These are phyloP conservation scores for Quercus variabilis DNA, from an alignment of 306 rosid genomes.

Conservation along the genomic window DNA sequence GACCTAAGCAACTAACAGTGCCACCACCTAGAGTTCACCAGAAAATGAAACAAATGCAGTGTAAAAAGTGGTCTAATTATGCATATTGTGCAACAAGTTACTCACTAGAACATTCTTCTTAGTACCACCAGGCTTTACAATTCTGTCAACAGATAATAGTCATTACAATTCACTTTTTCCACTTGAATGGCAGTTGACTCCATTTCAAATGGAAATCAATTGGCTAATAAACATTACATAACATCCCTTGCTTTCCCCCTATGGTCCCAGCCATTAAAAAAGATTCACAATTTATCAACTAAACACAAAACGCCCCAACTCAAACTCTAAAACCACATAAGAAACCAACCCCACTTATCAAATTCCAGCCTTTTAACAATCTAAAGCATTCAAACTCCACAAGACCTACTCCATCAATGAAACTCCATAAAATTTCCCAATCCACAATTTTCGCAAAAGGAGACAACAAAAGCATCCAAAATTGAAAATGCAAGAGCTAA, in stretches of 20 bases:
- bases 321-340: slow-evolving; percentile 14
- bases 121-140: slow-evolving; percentile 3
- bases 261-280: neutral
- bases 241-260: neutral
- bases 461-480: neutral
- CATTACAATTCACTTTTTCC: slow-evolving; percentile 1
- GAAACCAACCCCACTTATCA: slow-evolving; percentile 4
- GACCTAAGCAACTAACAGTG: no score
- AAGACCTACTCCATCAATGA: neutral
- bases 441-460: slow-evolving; percentile 10
- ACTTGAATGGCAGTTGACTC: slow-evolving; percentile 11
- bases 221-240: neutral
- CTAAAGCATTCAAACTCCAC: slow-evolving; percentile 12
- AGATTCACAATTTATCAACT: neutral
- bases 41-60: neutral
- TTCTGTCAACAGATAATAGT: neutral
- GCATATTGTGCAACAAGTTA: neutral
- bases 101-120: neutral
- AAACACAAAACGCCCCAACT: slow-evolving; percentile 6
- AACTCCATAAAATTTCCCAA: neutral
- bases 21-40: neutral
- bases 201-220: neutral
- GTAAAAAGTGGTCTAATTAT: neutral
- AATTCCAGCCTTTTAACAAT: neutral
- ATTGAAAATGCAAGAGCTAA: slow-evolving; percentile 18